Conservation (phyloP, 805 yeast species). For the Lipomyces kockii region DNA sequence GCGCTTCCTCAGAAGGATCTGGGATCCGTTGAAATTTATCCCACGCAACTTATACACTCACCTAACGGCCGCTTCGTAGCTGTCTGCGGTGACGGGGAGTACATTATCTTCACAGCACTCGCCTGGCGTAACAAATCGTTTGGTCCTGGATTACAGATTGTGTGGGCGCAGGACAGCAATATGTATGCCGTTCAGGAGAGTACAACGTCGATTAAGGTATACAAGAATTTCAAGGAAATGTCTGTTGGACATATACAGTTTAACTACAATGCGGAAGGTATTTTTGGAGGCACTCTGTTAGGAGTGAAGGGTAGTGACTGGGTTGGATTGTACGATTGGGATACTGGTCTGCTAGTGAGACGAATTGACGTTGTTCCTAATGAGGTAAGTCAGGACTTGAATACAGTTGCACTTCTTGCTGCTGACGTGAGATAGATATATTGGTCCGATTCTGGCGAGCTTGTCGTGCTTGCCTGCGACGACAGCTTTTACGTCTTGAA, state of each 20-base stretch:
- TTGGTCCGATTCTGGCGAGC: slow-evolving; percentile 94
- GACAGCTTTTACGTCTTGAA: slow-evolving; percentile 79
- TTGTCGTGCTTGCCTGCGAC: slow-evolving; percentile 71
- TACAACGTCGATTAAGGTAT: slow-evolving; percentile 65
- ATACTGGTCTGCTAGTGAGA: slow-evolving; percentile 77
- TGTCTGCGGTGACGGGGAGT: slow-evolving; percentile 97
- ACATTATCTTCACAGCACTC: slow-evolving; percentile 90
- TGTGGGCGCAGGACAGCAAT: slow-evolving; percentile 92
- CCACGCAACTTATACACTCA: slow-evolving; percentile 83
- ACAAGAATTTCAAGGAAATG: slow-evolving; percentile 83
- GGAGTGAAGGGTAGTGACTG: slow-evolving; percentile 78
- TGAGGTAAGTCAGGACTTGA: slow-evolving; percentile 48
- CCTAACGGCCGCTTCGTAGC: slow-evolving; percentile 98
- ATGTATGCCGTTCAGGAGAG: slow-evolving; percentile 82
- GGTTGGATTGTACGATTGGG: slow-evolving; percentile 94
- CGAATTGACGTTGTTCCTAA: slow-evolving; percentile 85
- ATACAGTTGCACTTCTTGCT: not conserved
- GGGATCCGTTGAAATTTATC: slow-evolving; percentile 93
- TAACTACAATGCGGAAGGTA: slow-evolving; percentile 73
- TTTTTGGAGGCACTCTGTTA: slow-evolving; percentile 86
- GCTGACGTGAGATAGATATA: slow-evolving; percentile 48
- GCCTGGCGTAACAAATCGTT: slow-evolving; percentile 98
- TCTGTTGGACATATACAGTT: slow-evolving; percentile 65
- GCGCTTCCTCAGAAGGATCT: slow-evolving; percentile 83
- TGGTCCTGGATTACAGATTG: slow-evolving; percentile 88